phyloP scores from a whole-genome alignment of 1,139 yeast species.

The Taphrina sp. region DNA sequence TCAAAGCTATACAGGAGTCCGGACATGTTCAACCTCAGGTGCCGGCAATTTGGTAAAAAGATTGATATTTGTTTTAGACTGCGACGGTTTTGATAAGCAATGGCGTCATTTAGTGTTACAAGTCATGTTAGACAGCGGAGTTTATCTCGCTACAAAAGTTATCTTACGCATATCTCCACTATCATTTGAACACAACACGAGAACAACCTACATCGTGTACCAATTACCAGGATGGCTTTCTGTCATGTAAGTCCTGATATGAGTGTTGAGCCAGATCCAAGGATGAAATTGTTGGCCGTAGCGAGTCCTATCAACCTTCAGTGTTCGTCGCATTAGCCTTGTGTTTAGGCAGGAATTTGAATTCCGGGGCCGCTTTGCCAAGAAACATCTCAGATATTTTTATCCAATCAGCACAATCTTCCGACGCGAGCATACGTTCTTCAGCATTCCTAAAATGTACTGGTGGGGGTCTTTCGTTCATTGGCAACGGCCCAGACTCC shows the following conservation, averaged over 20 bases:
- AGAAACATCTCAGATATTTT: constrained; percentile 94
- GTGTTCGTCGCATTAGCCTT: constrained; percentile 75
- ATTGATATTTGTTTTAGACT: neutral
- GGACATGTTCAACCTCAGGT: neutral
- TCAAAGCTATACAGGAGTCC: constrained; percentile 18
- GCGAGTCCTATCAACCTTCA: constrained; percentile 34
- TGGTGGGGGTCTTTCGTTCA: constrained; percentile 89
- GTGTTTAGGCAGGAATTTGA: constrained; percentile 87
- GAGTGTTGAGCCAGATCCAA: no score
- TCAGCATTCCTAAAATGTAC: constrained; percentile 95
- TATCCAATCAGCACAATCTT: constrained; percentile 91
- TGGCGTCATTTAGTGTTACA: no score
- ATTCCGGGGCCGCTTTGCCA: constrained; percentile 74
- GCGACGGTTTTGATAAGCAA: neutral
- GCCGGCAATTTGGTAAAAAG: constrained; percentile 6
- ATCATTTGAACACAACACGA: no score
- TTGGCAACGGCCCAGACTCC: constrained; percentile 80
- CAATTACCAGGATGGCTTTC: neutral
- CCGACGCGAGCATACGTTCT: constrained; percentile 82
- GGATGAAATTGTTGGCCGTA: no score
- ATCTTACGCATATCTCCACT: no score
- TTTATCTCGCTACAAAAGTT: no score
- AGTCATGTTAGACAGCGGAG: no score
- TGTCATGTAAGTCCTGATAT: no score
- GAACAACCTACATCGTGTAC: neutral